Conservation (phyloP, 2,329 filamentous ascomycete genomes). For the Xylaria sp. region DNA sequence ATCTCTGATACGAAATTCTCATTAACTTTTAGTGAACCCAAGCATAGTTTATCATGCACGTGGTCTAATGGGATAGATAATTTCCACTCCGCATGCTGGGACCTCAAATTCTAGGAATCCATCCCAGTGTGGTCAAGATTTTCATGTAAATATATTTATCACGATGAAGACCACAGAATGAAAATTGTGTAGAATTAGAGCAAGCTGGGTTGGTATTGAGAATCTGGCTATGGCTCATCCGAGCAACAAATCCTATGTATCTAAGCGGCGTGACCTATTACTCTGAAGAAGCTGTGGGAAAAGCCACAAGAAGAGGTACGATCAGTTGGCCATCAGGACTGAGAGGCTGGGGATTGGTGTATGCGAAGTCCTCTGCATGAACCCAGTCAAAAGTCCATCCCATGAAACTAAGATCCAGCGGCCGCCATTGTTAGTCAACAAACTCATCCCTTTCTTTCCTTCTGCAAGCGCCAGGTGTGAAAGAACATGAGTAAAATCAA, state of each 20-base stretch:
- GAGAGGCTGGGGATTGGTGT: not conserved
- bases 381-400: slow-evolving; percentile 1
- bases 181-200: not conserved
- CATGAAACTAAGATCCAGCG: slow-evolving; percentile 10
- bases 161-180: not conserved
- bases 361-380: slow-evolving; percentile 21
- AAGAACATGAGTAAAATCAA: not conserved
- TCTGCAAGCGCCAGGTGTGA: not conserved
- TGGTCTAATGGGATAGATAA: not conserved
- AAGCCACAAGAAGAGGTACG: not conserved
- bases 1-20: not conserved
- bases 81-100: too few species aligned
- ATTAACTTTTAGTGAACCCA: too few species aligned
- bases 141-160: too few species aligned
- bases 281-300: not conserved
- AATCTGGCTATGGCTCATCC: slow-evolving; percentile 19
- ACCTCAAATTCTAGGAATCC: too few species aligned
- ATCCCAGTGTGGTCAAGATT: too few species aligned
- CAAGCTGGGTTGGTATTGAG: slow-evolving; percentile 10
- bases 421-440: not conserved
- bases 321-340: not conserved
- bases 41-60: too few species aligned
- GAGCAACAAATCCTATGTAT: slow-evolving; percentile 1
- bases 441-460: not conserved
- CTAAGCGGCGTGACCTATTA: not conserved